These are phyloP conservation scores for Miscanthus lutarioriparius DNA, from an alignment of 176 grass and related monocot species.

Conservation along the genomic window DNA sequence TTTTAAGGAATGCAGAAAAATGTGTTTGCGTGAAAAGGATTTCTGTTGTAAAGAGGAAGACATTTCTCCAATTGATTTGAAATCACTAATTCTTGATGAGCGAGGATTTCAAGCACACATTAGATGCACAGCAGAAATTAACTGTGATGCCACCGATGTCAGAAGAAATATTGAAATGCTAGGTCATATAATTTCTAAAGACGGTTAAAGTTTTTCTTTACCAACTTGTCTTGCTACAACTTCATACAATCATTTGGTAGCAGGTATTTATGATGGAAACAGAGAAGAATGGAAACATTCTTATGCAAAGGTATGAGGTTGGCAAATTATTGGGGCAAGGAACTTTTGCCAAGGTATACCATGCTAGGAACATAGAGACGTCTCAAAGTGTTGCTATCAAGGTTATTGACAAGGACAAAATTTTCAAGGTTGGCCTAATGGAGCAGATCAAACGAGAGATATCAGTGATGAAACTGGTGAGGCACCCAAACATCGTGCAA, in stretches of 20 bases:
- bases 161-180: slow-evolving; percentile 23
- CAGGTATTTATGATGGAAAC: slow-evolving; percentile 12
- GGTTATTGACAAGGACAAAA: slow-evolving; percentile 43
- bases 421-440: slow-evolving; percentile 43
- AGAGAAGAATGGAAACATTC: slow-evolving; percentile 43
- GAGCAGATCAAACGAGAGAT: slow-evolving; percentile 49
- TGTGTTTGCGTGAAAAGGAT: slow-evolving; percentile 38
- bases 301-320: slow-evolving; percentile 44
- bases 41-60: slow-evolving; percentile 20
- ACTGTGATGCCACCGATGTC: neutral
- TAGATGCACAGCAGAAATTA: slow-evolving; percentile 23
- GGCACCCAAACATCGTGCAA: slow-evolving; percentile 37
- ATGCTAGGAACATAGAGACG: slow-evolving; percentile 31
- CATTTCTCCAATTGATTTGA: slow-evolving; percentile 20
- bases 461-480: slow-evolving; percentile 36
- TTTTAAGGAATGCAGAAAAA: slow-evolving; percentile 51
- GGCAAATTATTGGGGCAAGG: slow-evolving; percentile 42
- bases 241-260: neutral
- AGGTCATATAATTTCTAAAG: slow-evolving; percentile 34
- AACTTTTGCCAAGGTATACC: slow-evolving; percentile 50
- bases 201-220: slow-evolving; percentile 23
- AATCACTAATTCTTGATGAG: slow-evolving; percentile 35
- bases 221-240: neutral
- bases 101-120: slow-evolving; percentile 30
- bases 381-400: slow-evolving; percentile 40